A percentile compares a stretch with the other conserved stretches of the same genome.
phyloP scores from a whole-genome alignment of 768 basidiomycete species.

The Ramaria rubella region DNA sequence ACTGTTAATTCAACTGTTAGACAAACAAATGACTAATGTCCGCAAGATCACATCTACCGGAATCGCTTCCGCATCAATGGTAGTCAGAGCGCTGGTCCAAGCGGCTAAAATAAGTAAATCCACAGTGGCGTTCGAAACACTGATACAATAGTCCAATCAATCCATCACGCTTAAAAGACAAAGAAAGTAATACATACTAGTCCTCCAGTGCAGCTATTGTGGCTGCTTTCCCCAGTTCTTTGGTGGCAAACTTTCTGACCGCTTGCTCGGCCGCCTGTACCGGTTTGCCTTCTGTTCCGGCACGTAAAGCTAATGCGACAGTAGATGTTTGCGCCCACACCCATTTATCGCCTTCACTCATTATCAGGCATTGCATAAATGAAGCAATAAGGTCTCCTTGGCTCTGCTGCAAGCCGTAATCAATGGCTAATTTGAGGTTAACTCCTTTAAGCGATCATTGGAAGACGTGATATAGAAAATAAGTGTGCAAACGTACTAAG shows the following conservation, averaged over 20 bases:
- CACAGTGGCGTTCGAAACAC: conserved; percentile 82
- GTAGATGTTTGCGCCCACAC: conserved; percentile 64
- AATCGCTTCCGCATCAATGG: conserved; percentile 56
- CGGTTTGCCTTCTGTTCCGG: conserved; percentile 63
- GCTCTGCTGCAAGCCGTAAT: conserved; percentile 73
- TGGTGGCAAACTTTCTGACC: conserved; percentile 83
- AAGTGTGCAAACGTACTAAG: conserved; percentile 46
- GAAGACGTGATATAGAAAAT: neutral
- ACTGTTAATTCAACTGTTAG: conserved; percentile 33
- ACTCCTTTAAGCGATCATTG: conserved; percentile 40
- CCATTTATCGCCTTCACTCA: conserved; percentile 95
- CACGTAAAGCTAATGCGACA: conserved; percentile 62
- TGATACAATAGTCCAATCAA: too few relatives aligned
- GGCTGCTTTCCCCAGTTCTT: conserved; percentile 71
- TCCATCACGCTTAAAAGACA: too few relatives aligned
- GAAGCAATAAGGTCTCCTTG: conserved; percentile 85
- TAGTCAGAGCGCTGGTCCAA: conserved; percentile 62
- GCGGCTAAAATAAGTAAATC: conserved; percentile 79
- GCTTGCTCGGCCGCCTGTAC: conserved; percentile 67
- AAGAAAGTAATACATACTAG: conserved; percentile 53
- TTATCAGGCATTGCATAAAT: conserved; percentile 89
- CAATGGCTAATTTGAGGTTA: conserved; percentile 89
- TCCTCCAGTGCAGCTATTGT: conserved; percentile 81
- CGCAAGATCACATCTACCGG: conserved; percentile 47
- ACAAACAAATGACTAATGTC: neutral